A percentile compares a stretch with the other conserved stretches of the same genome.
Evolutionary conservation across 78 protist species (phyloP).

Genomic region (Guillardia theta): DNA sequence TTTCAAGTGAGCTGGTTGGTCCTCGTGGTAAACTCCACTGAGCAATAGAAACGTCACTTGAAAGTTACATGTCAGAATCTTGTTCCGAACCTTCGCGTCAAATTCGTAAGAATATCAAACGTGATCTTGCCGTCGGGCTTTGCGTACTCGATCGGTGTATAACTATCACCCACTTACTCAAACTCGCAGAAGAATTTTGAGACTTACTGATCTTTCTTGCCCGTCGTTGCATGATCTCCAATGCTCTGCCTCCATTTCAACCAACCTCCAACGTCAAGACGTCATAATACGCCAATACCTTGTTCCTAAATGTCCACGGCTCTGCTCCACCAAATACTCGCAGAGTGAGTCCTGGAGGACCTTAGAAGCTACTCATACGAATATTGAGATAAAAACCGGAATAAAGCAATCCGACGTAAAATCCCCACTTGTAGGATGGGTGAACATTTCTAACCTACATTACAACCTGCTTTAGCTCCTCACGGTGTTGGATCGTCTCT

Average conservation of each 20-base stretch:
- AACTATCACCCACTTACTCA: not conserved
- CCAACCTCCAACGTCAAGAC: too few species aligned
- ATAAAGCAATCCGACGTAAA: not conserved
- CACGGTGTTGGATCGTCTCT: too few species aligned
- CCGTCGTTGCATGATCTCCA: not conserved
- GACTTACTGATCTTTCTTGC: too few species aligned
- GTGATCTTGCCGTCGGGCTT: constrained; percentile 91
- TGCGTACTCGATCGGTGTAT: constrained; percentile 82
- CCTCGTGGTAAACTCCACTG: constrained; percentile 90
- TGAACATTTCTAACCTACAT: constrained; percentile 85
- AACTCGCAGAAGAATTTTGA: too few species aligned
- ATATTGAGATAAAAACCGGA: not conserved
- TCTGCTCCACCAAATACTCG: not conserved
- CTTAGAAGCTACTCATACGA: too few species aligned
- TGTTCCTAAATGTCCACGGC: not conserved
- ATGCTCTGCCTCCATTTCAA: too few species aligned
- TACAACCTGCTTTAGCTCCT: too few species aligned
- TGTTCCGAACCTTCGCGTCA: too few species aligned
- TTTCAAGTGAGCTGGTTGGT: constrained; percentile 79
- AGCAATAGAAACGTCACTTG: too few species aligned
- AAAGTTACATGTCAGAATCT: too few species aligned
- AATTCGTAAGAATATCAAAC: constrained; percentile 89
- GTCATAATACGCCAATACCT: too few species aligned
- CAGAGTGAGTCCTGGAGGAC: not conserved
- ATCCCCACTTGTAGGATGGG: constrained; percentile 61